A percentile compares a stretch with the other conserved stretches of the same genome.
Evolutionary conservation across 306 rosid genomes (phyloP).

Genomic region (Sophora flavescens): DNA sequence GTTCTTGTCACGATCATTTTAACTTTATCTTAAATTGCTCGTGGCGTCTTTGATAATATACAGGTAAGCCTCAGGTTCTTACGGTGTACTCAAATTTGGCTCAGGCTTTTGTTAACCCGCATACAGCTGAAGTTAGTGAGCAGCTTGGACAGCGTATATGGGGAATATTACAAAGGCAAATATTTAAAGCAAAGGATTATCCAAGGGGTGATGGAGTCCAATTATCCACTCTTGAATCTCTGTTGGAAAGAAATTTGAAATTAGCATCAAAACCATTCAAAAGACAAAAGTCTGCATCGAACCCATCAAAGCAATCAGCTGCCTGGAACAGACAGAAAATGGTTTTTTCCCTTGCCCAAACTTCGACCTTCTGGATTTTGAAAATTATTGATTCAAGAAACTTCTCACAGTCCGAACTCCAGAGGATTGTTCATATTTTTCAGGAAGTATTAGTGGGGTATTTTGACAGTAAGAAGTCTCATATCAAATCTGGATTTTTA

Average conservation of each 20-base stretch:
- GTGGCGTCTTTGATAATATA: constrained; percentile 37
- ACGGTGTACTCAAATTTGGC: constrained; percentile 77
- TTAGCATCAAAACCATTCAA: constrained; percentile 85
- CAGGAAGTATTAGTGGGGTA: constrained; percentile 60
- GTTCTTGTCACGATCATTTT: neutral
- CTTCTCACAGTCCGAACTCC: constrained; percentile 60
- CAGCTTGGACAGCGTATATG: constrained; percentile 95
- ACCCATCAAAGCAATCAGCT: constrained; percentile 67
- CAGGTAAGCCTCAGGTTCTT: constrained; percentile 90
- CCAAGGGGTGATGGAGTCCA: constrained; percentile 83
- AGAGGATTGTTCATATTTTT: constrained; percentile 65
- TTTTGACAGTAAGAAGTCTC: constrained; percentile 78
- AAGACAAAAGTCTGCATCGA: constrained; percentile 68
- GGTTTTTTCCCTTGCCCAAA: constrained; percentile 76
- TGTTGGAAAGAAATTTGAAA: constrained; percentile 80
- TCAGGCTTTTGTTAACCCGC: constrained; percentile 76
- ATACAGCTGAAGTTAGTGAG: constrained; percentile 82
- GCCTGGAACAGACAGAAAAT: constrained; percentile 73
- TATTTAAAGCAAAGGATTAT: constrained; percentile 81
- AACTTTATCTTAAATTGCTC: neutral
- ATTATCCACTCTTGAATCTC: constrained; percentile 71
- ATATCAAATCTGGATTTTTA: constrained; percentile 76
- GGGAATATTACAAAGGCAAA: constrained; percentile 87
- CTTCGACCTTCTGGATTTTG: constrained; percentile 85
- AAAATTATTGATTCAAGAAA: constrained; percentile 80